These are phyloP conservation scores for Boletellus emodensis DNA, from an alignment of 768 basidiomycete species.

Conservation along the genomic window DNA sequence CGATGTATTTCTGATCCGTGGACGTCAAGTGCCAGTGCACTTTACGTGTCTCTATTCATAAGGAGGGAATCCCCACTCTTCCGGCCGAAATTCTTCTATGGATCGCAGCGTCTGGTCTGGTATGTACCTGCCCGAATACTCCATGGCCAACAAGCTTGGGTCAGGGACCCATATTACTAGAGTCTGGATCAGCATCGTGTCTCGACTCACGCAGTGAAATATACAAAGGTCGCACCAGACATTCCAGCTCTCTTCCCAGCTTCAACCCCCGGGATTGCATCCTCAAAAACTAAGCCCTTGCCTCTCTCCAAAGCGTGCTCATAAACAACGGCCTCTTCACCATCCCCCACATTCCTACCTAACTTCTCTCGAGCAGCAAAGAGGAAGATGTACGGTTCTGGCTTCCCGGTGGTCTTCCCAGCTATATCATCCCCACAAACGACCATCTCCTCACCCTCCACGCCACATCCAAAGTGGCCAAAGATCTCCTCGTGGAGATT, in stretches of 20 bases:
- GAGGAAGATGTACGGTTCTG: conserved; percentile 78
- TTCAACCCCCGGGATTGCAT: conserved; percentile 70
- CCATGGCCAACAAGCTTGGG: conserved; percentile 52
- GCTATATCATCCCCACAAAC: conserved; percentile 72
- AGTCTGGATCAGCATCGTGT: conserved; percentile 1
- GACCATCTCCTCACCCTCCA: conserved; percentile 39
- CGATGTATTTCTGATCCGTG: neutral
- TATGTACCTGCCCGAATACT: conserved; percentile 43
- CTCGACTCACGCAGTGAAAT: neutral
- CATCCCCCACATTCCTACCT: conserved; percentile 52
- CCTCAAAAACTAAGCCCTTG: conserved; percentile 79
- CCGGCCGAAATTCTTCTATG: conserved; percentile 71
- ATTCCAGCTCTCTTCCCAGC: conserved; percentile 84
- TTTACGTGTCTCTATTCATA: conserved; percentile 35
- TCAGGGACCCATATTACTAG: conserved; percentile 88
- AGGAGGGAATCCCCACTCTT: conserved; percentile 79
- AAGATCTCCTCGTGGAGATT: conserved; percentile 57
- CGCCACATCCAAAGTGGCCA: conserved; percentile 29
- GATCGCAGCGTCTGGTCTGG: conserved; percentile 60
- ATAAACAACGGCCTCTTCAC: conserved; percentile 29
- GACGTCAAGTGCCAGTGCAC: too few relatives aligned
- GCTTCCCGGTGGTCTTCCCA: conserved; percentile 64
- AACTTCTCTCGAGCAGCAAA: conserved; percentile 61
- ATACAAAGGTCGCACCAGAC: conserved; percentile 52
- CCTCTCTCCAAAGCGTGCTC: conserved; percentile 45